Percentiles rank a stretch among this genome's conserved stretches.
These are phyloP conservation scores for Hypoxylon perforatum DNA, from an alignment of 495 filamentous ascomycete genomes.

Conservation along the genomic window DNA sequence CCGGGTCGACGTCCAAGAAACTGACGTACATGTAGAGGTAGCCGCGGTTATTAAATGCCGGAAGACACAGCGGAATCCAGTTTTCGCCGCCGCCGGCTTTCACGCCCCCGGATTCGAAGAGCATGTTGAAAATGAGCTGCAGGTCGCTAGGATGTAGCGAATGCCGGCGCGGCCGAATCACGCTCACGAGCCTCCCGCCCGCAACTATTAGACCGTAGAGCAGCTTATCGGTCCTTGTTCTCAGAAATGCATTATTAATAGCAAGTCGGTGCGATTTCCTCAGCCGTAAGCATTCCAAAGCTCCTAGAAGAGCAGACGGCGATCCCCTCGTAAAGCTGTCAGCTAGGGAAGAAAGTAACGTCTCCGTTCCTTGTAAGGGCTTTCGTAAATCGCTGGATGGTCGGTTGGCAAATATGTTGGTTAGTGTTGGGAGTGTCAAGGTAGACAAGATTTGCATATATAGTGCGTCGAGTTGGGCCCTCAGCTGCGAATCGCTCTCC, in stretches of 20 bases:
- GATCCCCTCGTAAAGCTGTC: constrained; percentile 96
- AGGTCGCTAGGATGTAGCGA: constrained; percentile 95
- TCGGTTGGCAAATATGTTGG: constrained; percentile 86
- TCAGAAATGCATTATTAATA: constrained; percentile 89
- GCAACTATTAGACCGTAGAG: constrained; percentile 96
- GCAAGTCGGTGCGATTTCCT: constrained; percentile 85
- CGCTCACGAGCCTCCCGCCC: constrained; percentile 92
- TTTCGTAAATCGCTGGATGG: constrained; percentile 91
- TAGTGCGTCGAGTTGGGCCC: constrained; percentile 88
- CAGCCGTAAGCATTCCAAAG: constrained; percentile 88
- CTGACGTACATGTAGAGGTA: constrained; percentile 99
- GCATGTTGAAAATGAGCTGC: constrained; percentile 98
- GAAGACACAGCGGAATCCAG: constrained; percentile 96
- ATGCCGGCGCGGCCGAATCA: constrained; percentile 92
- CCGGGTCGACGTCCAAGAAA: constrained; percentile 71
- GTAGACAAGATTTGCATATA: constrained; percentile 99
- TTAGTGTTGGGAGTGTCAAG: constrained; percentile 88
- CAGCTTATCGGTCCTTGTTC: constrained; percentile 75
- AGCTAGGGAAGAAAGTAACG: constrained; percentile 87
- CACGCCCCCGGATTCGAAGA: constrained; percentile 93
- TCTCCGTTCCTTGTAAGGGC: constrained; percentile 93
- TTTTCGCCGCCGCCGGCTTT: constrained; percentile 90
- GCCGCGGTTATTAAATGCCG: constrained; percentile 97
- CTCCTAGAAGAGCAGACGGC: constrained; percentile 85
- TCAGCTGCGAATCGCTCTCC: constrained; percentile 90